These are phyloP conservation scores for Saturnispora mendoncae DNA, from an alignment of 805 yeast species.

Conservation along the genomic window DNA sequence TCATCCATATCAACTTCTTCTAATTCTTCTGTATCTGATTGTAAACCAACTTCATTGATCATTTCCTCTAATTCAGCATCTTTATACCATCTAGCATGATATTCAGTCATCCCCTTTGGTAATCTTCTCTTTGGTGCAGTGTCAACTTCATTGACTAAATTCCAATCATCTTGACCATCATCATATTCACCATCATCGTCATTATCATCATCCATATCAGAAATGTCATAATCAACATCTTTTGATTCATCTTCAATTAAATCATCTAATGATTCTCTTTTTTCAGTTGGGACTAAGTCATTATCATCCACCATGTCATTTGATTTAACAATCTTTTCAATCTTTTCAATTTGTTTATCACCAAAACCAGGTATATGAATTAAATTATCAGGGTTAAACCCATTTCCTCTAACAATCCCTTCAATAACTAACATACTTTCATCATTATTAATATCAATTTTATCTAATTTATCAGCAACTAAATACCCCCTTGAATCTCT, in stretches of 20 bases:
- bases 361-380: conserved; percentile 88
- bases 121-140: conserved; percentile 30
- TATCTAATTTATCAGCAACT: conserved; percentile 54
- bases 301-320: conserved; percentile 33
- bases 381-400: conserved; percentile 67
- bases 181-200: conserved; percentile 8
- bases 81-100: conserved; percentile 67
- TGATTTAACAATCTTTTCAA: conserved; percentile 39
- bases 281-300: conserved; percentile 33
- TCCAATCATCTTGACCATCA: conserved; percentile 21
- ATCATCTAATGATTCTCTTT: conserved; percentile 36
- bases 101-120: conserved; percentile 68
- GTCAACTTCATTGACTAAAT: conserved; percentile 14
- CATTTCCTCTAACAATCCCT: conserved; percentile 83
- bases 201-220: conserved; percentile 20
- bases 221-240: conserved; percentile 29
- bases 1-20: conserved; percentile 35
- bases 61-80: conserved; percentile 45
- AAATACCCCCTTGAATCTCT: conserved; percentile 88
- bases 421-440: conserved; percentile 47
- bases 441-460: conserved; percentile 20
- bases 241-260: conserved; percentile 22
- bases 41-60: conserved; percentile 33
- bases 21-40: conserved; percentile 25
- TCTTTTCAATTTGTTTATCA: conserved; percentile 66